Conservation (phyloP, 371 early-diverging fungal species). For the Saksenaea oblongispora region DNA sequence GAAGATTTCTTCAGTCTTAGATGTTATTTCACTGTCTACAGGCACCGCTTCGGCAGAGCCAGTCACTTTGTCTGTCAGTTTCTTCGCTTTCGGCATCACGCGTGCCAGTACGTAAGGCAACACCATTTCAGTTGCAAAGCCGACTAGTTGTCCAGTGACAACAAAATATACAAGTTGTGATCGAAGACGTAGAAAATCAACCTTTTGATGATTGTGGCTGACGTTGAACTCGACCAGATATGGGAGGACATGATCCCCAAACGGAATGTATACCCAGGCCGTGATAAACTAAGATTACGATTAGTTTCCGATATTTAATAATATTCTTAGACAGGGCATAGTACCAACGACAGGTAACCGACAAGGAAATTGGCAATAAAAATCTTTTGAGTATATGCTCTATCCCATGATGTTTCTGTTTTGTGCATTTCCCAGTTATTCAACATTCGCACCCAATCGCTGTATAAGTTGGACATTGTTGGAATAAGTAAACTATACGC, state of each 20-base stretch:
- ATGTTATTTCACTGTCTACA: not conserved
- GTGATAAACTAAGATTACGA: conserved; percentile 59
- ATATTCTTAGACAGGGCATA: not conserved
- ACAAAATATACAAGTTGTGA: conserved; percentile 77
- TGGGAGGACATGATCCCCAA: conserved; percentile 54
- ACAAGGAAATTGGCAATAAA: conserved; percentile 84
- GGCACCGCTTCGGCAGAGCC: conserved; percentile 8
- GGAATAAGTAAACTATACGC: conserved; percentile 80
- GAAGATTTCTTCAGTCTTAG: conserved; percentile 27
- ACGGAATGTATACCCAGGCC: conserved; percentile 88
- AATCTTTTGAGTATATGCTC: conserved; percentile 77
- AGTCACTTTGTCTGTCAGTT: conserved; percentile 26
- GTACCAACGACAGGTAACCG: conserved; percentile 74
- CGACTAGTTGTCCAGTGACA: conserved; percentile 81
- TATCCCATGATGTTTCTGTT: conserved; percentile 71
- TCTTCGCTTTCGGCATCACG: conserved; percentile 43
- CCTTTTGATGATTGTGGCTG: conserved; percentile 46
- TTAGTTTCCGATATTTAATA: not conserved
- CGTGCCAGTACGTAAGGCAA: conserved; percentile 66
- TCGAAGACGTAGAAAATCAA: conserved; percentile 65
- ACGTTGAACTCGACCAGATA: conserved; percentile 43
- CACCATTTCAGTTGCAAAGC: conserved; percentile 71
- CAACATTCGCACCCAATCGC: conserved; percentile 58
- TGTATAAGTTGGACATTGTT: conserved; percentile 68
- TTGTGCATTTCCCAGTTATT: conserved; percentile 85